A percentile compares a stretch with the other conserved stretches of the same genome.
Conservation (phyloP, 2,329 filamentous ascomycete species). For the Magnaporthiopsis rhizophila region DNA sequence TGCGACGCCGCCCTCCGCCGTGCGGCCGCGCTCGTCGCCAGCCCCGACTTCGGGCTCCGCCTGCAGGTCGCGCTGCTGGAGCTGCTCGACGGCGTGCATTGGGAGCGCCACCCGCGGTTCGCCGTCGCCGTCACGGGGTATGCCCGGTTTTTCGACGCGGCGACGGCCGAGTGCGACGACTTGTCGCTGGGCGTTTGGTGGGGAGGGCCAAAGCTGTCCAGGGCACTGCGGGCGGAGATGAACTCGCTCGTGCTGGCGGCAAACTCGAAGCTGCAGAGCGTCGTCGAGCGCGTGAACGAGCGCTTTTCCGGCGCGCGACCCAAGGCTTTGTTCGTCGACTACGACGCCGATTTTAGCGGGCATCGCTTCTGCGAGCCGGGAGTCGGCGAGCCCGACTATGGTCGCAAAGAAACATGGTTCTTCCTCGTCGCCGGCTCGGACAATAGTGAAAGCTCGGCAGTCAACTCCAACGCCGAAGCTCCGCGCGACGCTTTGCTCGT, state of each 20-base stretch:
- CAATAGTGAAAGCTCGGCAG: slow-evolving; percentile 22
- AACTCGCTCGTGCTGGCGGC: slow-evolving; percentile 35
- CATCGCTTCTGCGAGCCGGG: slow-evolving; percentile 31
- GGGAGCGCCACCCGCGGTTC: slow-evolving; percentile 36
- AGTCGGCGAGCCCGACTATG: slow-evolving; percentile 34
- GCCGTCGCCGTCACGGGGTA: slow-evolving; percentile 38
- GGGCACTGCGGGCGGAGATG: slow-evolving; percentile 29
- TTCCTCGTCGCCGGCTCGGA: slow-evolving; percentile 38
- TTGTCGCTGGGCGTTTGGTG: slow-evolving; percentile 39
- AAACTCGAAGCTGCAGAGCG: slow-evolving; percentile 30
- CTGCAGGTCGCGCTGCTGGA: slow-evolving; percentile 31
- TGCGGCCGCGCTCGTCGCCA: slow-evolving; percentile 24
- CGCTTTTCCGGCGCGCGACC: slow-evolving; percentile 23
- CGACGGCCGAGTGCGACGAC: slow-evolving; percentile 33
- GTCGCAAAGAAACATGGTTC: slow-evolving; percentile 36
- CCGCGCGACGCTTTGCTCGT: slow-evolving; percentile 15
- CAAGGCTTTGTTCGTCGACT: slow-evolving; percentile 36
- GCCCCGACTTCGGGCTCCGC: slow-evolving; percentile 29
- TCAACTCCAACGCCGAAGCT: slow-evolving; percentile 11
- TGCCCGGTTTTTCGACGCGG: slow-evolving; percentile 38
- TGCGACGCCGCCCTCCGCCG: slow-evolving; percentile 31
- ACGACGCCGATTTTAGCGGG: slow-evolving; percentile 34
- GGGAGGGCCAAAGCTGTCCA: slow-evolving; percentile 32
- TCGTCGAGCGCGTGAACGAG: slow-evolving; percentile 28
- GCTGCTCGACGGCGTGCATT: slow-evolving; percentile 33